A percentile compares a stretch with the other conserved stretches of the same genome.
phyloP scores from a whole-genome alignment of 2,329 filamentous ascomycete species.

The Ascochyta viciae-villosae region DNA sequence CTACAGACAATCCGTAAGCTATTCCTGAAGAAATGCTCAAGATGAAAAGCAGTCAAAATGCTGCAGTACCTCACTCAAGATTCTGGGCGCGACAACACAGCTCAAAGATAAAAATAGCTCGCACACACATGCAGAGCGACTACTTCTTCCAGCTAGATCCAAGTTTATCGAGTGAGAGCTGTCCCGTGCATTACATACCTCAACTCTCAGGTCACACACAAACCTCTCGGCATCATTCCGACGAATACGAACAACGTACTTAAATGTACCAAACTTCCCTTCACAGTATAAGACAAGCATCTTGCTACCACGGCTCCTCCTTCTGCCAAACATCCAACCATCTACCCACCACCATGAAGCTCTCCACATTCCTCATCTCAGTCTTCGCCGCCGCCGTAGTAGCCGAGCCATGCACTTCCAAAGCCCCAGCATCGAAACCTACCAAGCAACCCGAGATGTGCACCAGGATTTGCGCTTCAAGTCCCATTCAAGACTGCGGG shows the following conservation, averaged over 20 bases:
- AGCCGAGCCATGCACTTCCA: slow-evolving; percentile 2
- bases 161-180: neutral
- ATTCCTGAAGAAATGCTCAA: neutral
- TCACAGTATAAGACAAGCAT: neutral
- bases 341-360: neutral
- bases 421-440: neutral
- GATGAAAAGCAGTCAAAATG: neutral
- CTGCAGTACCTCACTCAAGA: neutral
- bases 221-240: slow-evolving; percentile 1
- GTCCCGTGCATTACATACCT: slow-evolving; percentile 4
- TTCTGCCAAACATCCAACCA: neutral
- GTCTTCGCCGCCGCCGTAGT: neutral
- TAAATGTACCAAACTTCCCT: neutral
- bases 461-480: neutral
- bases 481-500: neutral
- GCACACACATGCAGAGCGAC: neutral
- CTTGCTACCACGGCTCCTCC: neutral
- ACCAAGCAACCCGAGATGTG: neutral
- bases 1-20: neutral
- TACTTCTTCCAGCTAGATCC: neutral
- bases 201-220: slow-evolving; percentile 9
- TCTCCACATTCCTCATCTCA: neutral
- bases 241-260: neutral
- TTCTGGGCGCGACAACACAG: neutral
- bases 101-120: neutral